Base-by-base conservation (phyloP, 2,329 filamentous ascomycete species). In the Beauveria rudraprayagi region DNA sequence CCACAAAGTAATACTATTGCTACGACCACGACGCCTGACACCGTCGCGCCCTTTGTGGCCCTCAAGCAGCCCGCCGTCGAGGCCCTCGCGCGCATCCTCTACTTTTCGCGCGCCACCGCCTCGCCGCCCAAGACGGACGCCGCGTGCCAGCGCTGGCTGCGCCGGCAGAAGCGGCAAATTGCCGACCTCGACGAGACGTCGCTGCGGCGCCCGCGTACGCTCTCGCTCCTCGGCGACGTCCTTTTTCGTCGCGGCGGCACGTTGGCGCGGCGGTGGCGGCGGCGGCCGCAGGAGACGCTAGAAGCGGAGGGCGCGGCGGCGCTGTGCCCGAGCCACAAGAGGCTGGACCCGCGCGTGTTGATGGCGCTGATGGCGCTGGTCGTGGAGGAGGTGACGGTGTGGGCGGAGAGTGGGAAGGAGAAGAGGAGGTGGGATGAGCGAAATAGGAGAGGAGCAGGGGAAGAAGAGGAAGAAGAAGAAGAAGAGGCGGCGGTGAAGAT, bases 351-450 rank as follows among this genome's bases (percentile, higher is more conserved):
- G 0, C 73, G 70, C 44, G 64, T 81, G 11, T 75, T 82, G 17
- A 75, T 75, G 48, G 71, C 71, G 19, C 66, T 81, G n/a, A 78
- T 78, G 66, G 54, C 74, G 19, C 70, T 77, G 6, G 53, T 83
- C 7, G 69, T 68, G 0, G 68, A 72, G 7, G 81, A 83, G 67
- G 71, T 73, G 30, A 79, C 64, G 64, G 22, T 57, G 8, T 17
- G 22, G 10, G 14, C 22, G 24, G 6, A 28, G 41, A 54, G n/a
- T 5, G 5, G 17, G 47, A 1, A 22, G 53, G 6, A 5, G 46
- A 8, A 5, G 5, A 4, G 34, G 14, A 2, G 9, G 69, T 22
- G 61, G 75, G 74, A 30, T 7, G 9, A n/a, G 7, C 60, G 61
- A n/a, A 43, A 76, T 2, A 67, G 69, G 28, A 9, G 14, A 37